Evolutionary conservation across 2,329 filamentous ascomycete species (phyloP), one percentile per base, ranked within the genome.

Genomic region (Scleromitrula shiraiana): DNA sequence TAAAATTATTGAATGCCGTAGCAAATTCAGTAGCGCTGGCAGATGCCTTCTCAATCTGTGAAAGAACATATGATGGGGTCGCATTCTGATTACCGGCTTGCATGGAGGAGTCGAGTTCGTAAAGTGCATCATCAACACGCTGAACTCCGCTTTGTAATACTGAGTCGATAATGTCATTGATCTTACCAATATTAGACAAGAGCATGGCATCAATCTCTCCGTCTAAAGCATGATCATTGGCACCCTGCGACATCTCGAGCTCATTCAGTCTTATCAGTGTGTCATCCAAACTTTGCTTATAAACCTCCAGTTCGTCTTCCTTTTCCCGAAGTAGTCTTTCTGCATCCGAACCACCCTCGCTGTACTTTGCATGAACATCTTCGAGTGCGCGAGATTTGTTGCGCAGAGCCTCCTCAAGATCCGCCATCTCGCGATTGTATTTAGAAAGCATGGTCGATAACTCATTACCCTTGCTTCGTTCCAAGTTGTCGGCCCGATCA

Each of bases 71-170:
- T 1, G 91, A 80, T 12, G 93, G 89, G 33, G 90, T 95, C 1
- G 93, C 93, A 62, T 94, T 98, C 70, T 97, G 93, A 70, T 98
- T 98, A 67, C 93, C 93, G 33, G 91, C 93, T 66, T 97, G 91
- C 89, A 97, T 97, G 17, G 86, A 86, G 17, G 93, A 97, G 67
- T 98, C 93, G 36, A 98, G 75, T 67, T 98, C 93, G 69, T 98
- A 98, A 29, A 98, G 74, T 36, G 93, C 89, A 67, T 98, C 93
- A 61, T 98, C 93, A 12, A 98, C 90, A 37, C 93, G 84, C 61
- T 93, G 83, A 19, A 97, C 88, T 57, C 90, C 93, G 41, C 88
- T 84, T 65, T 97, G 90, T 32, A 98, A 74, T 3, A 98, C 93
- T 0, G 91, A 95, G 66, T 98, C 93, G 58, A 98, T 95, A 45